Percentiles rank a stretch among this genome's conserved stretches.
Evolutionary conservation across 2,329 filamentous ascomycete genomes (phyloP).

Genomic region (Colletotrichum sp.): DNA sequence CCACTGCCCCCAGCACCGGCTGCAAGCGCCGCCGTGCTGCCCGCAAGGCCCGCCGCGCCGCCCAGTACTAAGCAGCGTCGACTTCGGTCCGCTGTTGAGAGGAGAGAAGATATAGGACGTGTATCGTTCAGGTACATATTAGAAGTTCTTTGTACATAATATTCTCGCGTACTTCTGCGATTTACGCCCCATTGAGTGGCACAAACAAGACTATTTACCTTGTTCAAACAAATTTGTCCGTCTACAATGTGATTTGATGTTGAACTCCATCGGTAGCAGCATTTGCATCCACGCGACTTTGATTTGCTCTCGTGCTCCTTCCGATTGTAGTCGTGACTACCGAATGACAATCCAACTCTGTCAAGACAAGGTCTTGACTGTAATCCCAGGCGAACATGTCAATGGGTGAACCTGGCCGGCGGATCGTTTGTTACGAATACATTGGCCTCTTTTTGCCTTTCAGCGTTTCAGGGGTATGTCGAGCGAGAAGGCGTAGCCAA

Average conservation of each 20-base stretch:
- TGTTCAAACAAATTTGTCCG: not conserved
- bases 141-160: slow-evolving; percentile 19
- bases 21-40: slow-evolving; percentile 21
- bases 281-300: not conserved
- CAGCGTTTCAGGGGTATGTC: not conserved
- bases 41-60: slow-evolving; percentile 21
- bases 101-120: not conserved
- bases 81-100: not conserved
- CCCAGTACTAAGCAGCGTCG: slow-evolving; percentile 5
- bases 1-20: not conserved
- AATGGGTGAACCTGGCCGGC: no score
- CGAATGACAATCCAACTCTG: no score
- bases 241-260: not conserved
- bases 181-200: slow-evolving; percentile 13
- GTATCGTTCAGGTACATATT: slow-evolving; percentile 12
- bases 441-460: not conserved
- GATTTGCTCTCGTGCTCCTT: not conserved
- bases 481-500: not conserved
- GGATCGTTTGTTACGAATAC: no score
- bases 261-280: not conserved
- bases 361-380: no score
- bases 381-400: no score
- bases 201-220: not conserved
- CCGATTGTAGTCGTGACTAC: not conserved
- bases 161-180: slow-evolving; percentile 13